Conservation (phyloP, 2,329 filamentous ascomycete species). For the Ustulina deusta region DNA sequence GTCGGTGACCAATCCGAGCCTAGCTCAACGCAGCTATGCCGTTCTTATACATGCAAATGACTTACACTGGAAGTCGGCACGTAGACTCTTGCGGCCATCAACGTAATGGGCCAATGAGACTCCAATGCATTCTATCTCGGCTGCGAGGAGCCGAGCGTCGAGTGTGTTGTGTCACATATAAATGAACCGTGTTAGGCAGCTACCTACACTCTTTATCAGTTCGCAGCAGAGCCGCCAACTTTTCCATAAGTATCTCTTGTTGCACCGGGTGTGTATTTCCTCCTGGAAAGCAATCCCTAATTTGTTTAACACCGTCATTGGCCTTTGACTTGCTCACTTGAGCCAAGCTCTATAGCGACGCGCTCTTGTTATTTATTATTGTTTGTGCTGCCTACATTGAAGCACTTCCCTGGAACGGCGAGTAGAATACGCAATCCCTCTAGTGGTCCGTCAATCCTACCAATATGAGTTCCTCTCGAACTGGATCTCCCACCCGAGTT, state of each 20-base stretch:
- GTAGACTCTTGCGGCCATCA: constrained; percentile 16
- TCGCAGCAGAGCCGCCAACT: constrained; percentile 7
- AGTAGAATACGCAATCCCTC: constrained; percentile 1
- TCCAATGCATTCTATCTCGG: constrained; percentile 11
- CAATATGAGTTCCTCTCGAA: constrained; percentile 44
- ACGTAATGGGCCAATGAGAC: constrained; percentile 30
- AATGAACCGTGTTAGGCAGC: constrained; percentile 28
- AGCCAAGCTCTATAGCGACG: constrained; percentile 10
- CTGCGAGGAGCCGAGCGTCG: constrained; percentile 12
- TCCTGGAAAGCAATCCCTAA: constrained; percentile 1
- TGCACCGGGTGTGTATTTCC: constrained; percentile 24
- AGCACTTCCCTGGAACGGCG: constrained; percentile 1
- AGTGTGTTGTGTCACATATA: constrained; percentile 7
- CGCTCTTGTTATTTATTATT: background rate
- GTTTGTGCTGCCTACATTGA: background rate
- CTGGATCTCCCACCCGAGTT: constrained; percentile 39
- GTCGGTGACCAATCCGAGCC: constrained; percentile 28
- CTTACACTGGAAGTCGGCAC: constrained; percentile 34
- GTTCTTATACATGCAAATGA: constrained; percentile 22
- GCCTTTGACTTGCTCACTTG: background rate
- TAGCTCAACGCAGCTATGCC: constrained; percentile 27
- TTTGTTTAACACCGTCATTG: background rate
- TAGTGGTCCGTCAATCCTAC: background rate
- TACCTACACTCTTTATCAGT: constrained; percentile 12
- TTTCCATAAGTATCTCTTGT: constrained; percentile 2